These are phyloP conservation scores for Penicillium brasilianum DNA, from an alignment of 2,329 filamentous ascomycete species.

Conservation along the genomic window DNA sequence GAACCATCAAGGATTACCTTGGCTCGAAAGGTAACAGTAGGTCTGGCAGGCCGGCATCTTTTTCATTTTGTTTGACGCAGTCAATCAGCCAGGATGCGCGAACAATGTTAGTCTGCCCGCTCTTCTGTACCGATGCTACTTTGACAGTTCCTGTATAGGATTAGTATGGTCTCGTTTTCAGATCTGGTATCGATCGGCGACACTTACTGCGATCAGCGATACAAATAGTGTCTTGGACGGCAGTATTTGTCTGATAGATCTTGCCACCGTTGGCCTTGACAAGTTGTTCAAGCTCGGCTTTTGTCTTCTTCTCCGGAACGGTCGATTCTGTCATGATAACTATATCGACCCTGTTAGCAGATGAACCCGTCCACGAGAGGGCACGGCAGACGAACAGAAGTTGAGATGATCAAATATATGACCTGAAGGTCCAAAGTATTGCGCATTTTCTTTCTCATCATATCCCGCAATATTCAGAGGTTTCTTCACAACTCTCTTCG, in stretches of 20 bases:
- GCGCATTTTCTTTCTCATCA: slow-evolving; percentile 55
- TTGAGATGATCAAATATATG: slow-evolving; percentile 75
- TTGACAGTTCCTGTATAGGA: slow-evolving; percentile 65
- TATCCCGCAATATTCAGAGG: slow-evolving; percentile 76
- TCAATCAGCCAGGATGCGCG: slow-evolving; percentile 83
- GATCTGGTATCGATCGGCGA: neutral
- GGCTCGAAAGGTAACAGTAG: slow-evolving; percentile 69
- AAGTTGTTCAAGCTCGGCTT: slow-evolving; percentile 77
- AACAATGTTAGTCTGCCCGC: slow-evolving; percentile 72
- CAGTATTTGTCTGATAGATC: slow-evolving; percentile 74
- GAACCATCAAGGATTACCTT: slow-evolving; percentile 48
- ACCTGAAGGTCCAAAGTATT: slow-evolving; percentile 63
- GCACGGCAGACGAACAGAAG: slow-evolving; percentile 62
- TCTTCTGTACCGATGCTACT: slow-evolving; percentile 80
- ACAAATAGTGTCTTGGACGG: slow-evolving; percentile 67
- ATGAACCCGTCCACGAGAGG: neutral
- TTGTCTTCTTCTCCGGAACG: slow-evolving; percentile 73
- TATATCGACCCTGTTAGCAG: slow-evolving; percentile 27
- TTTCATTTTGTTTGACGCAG: slow-evolving; percentile 67
- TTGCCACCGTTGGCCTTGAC: slow-evolving; percentile 83
- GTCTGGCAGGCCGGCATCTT: slow-evolving; percentile 58
- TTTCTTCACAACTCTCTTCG: slow-evolving; percentile 65
- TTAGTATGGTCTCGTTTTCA: slow-evolving; percentile 17
- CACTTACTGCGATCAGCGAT: slow-evolving; percentile 74
- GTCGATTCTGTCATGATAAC: slow-evolving; percentile 76